These are phyloP conservation scores for Chrysoporthe cubensis DNA, from an alignment of 2,329 filamentous ascomycete species.

Conservation along the genomic window DNA sequence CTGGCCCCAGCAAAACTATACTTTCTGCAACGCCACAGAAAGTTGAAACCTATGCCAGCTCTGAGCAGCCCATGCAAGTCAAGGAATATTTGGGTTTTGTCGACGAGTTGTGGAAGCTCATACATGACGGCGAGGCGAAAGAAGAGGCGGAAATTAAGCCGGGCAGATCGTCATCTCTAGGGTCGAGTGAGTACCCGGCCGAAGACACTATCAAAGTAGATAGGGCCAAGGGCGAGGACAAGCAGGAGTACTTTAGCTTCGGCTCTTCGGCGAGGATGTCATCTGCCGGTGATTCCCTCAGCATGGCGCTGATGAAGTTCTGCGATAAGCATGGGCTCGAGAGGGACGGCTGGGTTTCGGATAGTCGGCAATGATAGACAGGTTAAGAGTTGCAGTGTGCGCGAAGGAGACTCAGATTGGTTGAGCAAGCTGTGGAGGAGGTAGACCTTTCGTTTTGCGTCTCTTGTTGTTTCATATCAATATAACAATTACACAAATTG, in stretches of 20 bases:
- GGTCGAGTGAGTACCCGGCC: slow-evolving; percentile 11
- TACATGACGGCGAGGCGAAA: neutral
- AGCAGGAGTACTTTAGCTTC: neutral
- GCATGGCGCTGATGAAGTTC: slow-evolving; percentile 20
- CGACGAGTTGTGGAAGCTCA: slow-evolving; percentile 14
- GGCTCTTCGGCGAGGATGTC: neutral
- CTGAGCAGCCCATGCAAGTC: neutral
- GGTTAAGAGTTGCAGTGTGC: neutral
- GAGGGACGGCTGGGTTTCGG: neutral
- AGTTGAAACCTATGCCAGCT: neutral
- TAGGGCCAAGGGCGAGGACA: neutral
- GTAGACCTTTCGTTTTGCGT: neutral
- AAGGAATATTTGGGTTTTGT: slow-evolving; percentile 25
- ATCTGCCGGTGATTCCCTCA: slow-evolving; percentile 4
- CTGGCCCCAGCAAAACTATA: neutral
- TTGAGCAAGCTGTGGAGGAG: neutral
- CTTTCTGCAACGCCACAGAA: neutral
- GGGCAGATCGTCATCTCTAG: neutral
- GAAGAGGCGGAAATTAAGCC: neutral
- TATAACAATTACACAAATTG: neutral
- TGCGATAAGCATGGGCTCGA: slow-evolving; percentile 19
- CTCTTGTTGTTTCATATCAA: slow-evolving; percentile 3
- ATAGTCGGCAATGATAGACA: neutral
- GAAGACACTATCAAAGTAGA: neutral
- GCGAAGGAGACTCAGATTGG: neutral